phyloP scores from a whole-genome alignment of 1,284 basidiomycete genomes.

The Marasmius fiardii region DNA sequence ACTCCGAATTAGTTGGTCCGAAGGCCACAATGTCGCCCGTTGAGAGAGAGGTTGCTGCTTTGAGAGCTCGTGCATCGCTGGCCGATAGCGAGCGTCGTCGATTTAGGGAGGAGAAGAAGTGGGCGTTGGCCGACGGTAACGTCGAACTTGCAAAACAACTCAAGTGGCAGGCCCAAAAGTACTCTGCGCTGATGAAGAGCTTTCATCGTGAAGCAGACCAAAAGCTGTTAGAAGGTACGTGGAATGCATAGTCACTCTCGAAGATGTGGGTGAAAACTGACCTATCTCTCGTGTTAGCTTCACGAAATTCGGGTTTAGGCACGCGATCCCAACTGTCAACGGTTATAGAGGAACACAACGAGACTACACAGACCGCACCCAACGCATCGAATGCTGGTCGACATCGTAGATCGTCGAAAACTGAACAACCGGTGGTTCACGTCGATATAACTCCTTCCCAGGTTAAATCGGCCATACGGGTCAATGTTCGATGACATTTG shows the following conservation, averaged over 20 bases:
- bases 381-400: background rate
- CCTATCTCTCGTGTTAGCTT: background rate
- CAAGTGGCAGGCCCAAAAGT: slow-evolving; percentile 77
- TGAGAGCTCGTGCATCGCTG: slow-evolving; percentile 70
- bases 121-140: slow-evolving; percentile 77
- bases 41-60: slow-evolving; percentile 66
- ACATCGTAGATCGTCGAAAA: background rate
- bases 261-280: slow-evolving; percentile 4
- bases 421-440: slow-evolving; percentile 12
- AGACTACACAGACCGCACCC: background rate
- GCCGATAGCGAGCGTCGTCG: slow-evolving; percentile 78
- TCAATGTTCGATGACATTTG: slow-evolving; percentile 17
- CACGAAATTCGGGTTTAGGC: background rate
- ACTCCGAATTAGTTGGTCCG: slow-evolving; percentile 57
- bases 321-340: slow-evolving; percentile 11
- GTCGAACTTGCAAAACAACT: slow-evolving; percentile 68
- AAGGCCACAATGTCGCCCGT: slow-evolving; percentile 56
- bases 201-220: slow-evolving; percentile 74
- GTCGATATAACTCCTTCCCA: slow-evolving; percentile 17
- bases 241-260: background rate
- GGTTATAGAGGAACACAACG: slow-evolving; percentile 13
- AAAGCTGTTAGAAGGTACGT: slow-evolving; percentile 65
- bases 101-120: slow-evolving; percentile 80
- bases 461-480: slow-evolving; percentile 17
- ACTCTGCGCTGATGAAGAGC: slow-evolving; percentile 73